phyloP scores from a whole-genome alignment of 2,329 filamentous ascomycete species.

The Fusarium bactridioides region DNA sequence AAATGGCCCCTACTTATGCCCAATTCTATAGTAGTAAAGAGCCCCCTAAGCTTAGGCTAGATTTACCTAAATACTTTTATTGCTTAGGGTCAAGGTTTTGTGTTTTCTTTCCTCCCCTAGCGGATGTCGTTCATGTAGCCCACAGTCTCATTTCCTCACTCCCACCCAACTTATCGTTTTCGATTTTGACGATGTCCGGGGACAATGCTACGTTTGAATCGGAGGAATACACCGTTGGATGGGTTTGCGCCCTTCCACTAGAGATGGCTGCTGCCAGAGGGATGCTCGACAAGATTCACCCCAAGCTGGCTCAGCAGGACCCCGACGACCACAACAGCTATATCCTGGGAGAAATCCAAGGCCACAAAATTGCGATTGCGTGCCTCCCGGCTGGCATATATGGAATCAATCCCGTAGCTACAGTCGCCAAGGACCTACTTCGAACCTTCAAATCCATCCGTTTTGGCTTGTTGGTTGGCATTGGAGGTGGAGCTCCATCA shows the following conservation, averaged over 20 bases:
- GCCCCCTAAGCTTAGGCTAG: no score
- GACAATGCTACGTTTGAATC: fast-evolving
- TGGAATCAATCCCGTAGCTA: fast-evolving
- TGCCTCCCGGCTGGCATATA: fast-evolving
- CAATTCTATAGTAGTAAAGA: no score
- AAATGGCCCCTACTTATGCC: no score
- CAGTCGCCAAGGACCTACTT: background rate
- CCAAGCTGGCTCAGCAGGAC: background rate
- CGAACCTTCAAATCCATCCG: background rate
- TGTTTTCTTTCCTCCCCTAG: no score
- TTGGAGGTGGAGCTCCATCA: background rate
- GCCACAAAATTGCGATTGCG: background rate
- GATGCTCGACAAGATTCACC: background rate
- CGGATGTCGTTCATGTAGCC: fast-evolving
- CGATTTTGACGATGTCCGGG: background rate
- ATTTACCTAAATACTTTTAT: no score
- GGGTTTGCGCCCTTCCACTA: background rate
- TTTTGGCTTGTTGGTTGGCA: fast-evolving
- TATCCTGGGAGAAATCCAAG: background rate
- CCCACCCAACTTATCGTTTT: background rate
- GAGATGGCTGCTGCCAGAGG: background rate
- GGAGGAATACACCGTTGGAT: background rate
- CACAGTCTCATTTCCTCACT: fast-evolving
- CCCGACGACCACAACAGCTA: background rate
- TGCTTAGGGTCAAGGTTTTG: no score